Evolutionary conservation across 352 stramenopile species (phyloP).

Genomic region (Blastocystis hominis): DNA sequence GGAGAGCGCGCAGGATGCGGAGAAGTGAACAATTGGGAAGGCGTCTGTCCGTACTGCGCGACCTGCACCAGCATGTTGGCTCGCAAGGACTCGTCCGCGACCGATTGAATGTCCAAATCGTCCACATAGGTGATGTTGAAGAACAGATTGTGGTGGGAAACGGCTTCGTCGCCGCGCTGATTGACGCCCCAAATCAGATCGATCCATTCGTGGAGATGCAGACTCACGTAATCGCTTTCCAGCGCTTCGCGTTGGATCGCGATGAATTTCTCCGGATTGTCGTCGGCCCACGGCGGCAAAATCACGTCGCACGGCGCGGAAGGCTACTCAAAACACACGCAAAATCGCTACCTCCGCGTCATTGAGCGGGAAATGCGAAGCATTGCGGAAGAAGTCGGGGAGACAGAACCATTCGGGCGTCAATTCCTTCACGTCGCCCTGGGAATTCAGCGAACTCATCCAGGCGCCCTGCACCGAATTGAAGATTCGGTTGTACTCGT

Average conservation of each 20-base stretch:
- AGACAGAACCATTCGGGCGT: constrained; percentile 90
- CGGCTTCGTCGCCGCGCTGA: constrained; percentile 79
- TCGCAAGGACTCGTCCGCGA: constrained; percentile 67
- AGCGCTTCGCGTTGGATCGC: constrained; percentile 82
- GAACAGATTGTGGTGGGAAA: constrained; percentile 87
- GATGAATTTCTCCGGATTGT: constrained; percentile 83
- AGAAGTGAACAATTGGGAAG: constrained; percentile 80
- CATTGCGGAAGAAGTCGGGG: constrained; percentile 84
- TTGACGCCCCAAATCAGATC: constrained; percentile 90
- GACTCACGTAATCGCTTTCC: constrained; percentile 85
- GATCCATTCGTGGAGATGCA: constrained; percentile 90
- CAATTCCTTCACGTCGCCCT: constrained; percentile 88
- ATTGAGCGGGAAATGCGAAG: constrained; percentile 85
- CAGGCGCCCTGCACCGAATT: constrained; percentile 80
- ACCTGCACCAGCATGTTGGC: constrained; percentile 85
- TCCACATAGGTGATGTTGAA: constrained; percentile 93
- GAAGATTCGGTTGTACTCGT: constrained; percentile 90
- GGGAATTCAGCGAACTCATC: constrained; percentile 81
- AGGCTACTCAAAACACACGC: not conserved
- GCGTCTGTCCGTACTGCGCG: constrained; percentile 91
- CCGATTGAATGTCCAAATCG: constrained; percentile 71
- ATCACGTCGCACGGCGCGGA: constrained; percentile 74
- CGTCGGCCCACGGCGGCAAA: constrained; percentile 83
- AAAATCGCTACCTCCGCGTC: constrained; percentile 70
- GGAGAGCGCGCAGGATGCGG: constrained; percentile 69